phyloP scores from a whole-genome alignment of 108 stramenopile species.

The Discostella stelligeroides region DNA sequence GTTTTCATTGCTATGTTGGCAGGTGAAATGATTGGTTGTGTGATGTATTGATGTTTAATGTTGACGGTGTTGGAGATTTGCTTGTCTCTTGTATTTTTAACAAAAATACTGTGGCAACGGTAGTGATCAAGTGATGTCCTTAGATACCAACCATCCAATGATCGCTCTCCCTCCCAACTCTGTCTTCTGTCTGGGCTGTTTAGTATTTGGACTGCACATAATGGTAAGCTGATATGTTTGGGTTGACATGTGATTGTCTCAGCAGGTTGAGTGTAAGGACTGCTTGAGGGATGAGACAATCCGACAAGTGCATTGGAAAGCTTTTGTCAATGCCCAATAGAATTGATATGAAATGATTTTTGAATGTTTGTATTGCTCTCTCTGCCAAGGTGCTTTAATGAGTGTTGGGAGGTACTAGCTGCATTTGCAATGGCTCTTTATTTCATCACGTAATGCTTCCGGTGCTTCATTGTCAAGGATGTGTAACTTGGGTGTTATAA shows the following conservation, averaged over 20 bases:
- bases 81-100: not conserved
- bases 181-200: no score
- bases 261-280: no score
- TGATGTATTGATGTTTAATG: not conserved
- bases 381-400: conserved; percentile 45
- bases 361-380: conserved; percentile 52
- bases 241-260: not conserved
- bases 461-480: no score
- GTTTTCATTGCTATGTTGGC: not conserved
- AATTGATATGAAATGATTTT: conserved; percentile 42
- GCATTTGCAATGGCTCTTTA: conserved; percentile 5
- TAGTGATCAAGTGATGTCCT: no score
- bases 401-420: conserved; percentile 36
- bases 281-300: no score
- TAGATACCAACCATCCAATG: no score
- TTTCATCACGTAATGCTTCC: not conserved
- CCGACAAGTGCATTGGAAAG: conserved; percentile 38
- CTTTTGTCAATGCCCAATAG: conserved; percentile 20
- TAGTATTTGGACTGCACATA: no score
- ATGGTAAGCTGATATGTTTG: no score
- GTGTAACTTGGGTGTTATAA: not conserved
- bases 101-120: no score
- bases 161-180: no score
- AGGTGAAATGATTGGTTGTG: not conserved
- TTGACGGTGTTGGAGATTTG: not conserved